phyloP scores from a whole-genome alignment of 768 basidiomycete genomes.

The Neoboletus brunneissimus region DNA sequence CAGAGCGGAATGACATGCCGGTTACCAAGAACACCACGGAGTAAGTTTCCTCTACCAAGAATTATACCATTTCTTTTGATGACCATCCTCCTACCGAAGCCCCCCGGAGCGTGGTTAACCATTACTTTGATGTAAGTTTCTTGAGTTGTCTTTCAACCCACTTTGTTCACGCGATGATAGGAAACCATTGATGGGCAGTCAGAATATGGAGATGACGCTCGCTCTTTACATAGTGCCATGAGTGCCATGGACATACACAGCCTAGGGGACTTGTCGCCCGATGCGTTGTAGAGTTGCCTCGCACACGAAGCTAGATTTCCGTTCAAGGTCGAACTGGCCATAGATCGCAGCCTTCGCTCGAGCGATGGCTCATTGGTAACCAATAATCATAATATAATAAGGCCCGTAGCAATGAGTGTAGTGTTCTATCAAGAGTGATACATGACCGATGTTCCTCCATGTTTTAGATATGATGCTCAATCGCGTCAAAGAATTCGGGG shows the following conservation, averaged over 20 bases:
- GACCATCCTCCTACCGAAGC: conserved; percentile 43
- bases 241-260: conserved; percentile 55
- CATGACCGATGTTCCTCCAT: conserved; percentile 37
- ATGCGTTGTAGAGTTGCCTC: conserved; percentile 48
- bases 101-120: conserved; percentile 79
- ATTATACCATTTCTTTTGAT: not conserved
- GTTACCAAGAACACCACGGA: conserved; percentile 90
- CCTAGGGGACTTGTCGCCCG: conserved; percentile 68
- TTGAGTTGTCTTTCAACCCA: not conserved
- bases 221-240: conserved; percentile 58
- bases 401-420: conserved; percentile 35
- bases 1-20: conserved; percentile 89
- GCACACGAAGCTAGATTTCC: not conserved
- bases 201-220: conserved; percentile 70
- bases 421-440: conserved; percentile 35
- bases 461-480: conserved; percentile 30
- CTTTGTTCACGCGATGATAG: conserved; percentile 35
- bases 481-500: conserved; percentile 15
- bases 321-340: not conserved
- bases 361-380: not conserved
- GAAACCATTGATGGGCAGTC: conserved; percentile 73
- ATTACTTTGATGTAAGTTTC: conserved; percentile 87
- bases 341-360: not conserved
- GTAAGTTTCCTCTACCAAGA: conserved; percentile 43
- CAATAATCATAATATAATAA: conserved; percentile 29